Evolutionary conservation across 139 green algal species (phyloP).

Genomic region (Zygnema cylindricum): DNA sequence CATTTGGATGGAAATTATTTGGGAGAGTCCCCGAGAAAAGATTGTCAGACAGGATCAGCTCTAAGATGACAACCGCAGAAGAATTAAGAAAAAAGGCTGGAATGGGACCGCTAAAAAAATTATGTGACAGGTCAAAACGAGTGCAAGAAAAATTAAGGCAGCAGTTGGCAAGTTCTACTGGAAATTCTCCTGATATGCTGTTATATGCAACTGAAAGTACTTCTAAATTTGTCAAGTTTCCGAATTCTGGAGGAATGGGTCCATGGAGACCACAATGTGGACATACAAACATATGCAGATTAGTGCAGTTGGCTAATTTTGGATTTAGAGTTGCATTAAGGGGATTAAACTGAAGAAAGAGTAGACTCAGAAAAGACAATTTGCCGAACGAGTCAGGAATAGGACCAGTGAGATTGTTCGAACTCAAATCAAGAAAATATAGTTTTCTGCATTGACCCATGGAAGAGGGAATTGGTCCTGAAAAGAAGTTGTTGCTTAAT

Average conservation of each 20-base stretch:
- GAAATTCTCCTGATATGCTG: conserved; percentile 5
- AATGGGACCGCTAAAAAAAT: background rate
- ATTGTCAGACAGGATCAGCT: background rate
- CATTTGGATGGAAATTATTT: background rate
- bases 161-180: conserved; percentile 26
- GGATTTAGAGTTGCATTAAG: no score
- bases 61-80: background rate
- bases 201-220: no score
- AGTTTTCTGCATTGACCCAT: background rate
- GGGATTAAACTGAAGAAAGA: background rate
- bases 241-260: background rate
- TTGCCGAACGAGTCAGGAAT: conserved; percentile 16
- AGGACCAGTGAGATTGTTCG: conserved; percentile 2
- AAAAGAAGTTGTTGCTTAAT: conserved; percentile 24
- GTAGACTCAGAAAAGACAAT: background rate
- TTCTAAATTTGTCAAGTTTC: no score
- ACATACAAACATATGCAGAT: conserved; percentile 1
- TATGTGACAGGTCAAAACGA: no score
- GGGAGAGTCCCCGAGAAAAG: background rate
- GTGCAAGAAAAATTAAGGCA: no score
- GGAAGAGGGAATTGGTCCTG: conserved; percentile 6
- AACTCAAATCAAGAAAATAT: background rate
- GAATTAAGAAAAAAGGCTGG: background rate
- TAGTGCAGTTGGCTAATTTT: background rate
- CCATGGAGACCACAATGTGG: background rate